Evolutionary conservation across 371 early-diverging fungal genomes (phyloP), one percentile per base, ranked within the genome.

Genomic region (Lichtheimia hyalospora): DNA sequence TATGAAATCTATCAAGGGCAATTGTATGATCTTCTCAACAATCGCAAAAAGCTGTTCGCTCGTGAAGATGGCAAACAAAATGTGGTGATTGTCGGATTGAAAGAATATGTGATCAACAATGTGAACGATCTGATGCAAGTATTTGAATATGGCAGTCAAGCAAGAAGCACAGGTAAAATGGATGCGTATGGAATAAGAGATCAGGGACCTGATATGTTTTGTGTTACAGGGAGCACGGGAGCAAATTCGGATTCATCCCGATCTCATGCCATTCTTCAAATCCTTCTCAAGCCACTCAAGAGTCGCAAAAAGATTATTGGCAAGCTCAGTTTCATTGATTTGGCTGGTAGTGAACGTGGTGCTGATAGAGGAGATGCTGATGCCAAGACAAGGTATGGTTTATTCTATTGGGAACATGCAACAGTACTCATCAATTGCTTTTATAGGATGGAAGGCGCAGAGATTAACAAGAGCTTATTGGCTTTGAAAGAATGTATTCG

Each of bases 401-500:
- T 14, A n/a, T 46, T 16, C n/a, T 46, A 18, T 46, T 46, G 44
- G 10, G 5, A n/a, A 14, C 23, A 34, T 0, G 8, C 10, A 46
- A 20, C 0, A 20, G 5, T 3, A 41, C 34, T 34, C 10, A 34
- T 8, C 5, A 7, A 2, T 34, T 24, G 21, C 27, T 21, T 16
- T 44, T 28, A 18, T 54, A 89, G 92, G 63, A 93, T 94, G 93
- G 99, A 99, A 70, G 98, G 98, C 10, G 91, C 97, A 2, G 98
- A 97, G 75, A 99, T 99, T 79, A 99, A 99, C 83, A 98, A 97
- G 82, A 94, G 95, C 65, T 80, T 99, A 58, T 74, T 99, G 53
- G 98, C 96, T 0, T 76, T 99, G 52, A 98, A 98, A 69, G 99
- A 98, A 69, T 98, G 98, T 69, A 98, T 99, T 61, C 89, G 98